Conservation (phyloP, 2,329 filamentous ascomycete genomes). For the Pseudogymnoascus sp. region DNA sequence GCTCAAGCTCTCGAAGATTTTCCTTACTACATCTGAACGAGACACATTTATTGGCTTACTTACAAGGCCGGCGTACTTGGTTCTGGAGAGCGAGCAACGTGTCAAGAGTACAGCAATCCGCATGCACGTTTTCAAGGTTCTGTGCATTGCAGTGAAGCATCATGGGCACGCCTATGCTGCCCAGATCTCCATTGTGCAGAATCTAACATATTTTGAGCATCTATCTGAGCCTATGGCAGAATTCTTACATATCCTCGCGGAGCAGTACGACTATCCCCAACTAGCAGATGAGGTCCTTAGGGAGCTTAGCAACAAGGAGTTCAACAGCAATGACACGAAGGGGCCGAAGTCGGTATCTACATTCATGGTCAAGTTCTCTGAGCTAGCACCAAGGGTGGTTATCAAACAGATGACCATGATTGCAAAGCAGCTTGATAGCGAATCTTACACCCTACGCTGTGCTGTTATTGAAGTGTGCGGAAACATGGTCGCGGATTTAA, state of each 20-base stretch:
- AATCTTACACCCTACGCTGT: slow-evolving; percentile 91
- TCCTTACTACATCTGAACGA: slow-evolving; percentile 89
- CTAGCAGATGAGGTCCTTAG: slow-evolving; percentile 87
- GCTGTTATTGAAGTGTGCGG: slow-evolving; percentile 95
- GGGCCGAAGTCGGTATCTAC: slow-evolving; percentile 94
- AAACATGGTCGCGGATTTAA: slow-evolving; percentile 86
- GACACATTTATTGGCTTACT: slow-evolving; percentile 92
- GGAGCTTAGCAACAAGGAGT: slow-evolving; percentile 95
- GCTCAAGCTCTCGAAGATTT: slow-evolving; percentile 85
- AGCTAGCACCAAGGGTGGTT: slow-evolving; percentile 81
- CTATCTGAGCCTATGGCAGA: slow-evolving; percentile 99
- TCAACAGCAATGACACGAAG: slow-evolving; percentile 91
- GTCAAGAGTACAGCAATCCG: slow-evolving; percentile 82
- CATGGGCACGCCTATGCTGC: slow-evolving; percentile 94
- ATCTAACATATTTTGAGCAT: slow-evolving; percentile 96
- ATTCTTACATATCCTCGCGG: slow-evolving; percentile 88
- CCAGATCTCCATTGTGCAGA: slow-evolving; percentile 96
- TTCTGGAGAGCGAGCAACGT: slow-evolving; percentile 88
- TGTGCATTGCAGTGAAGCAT: slow-evolving; percentile 95
- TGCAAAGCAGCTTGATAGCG: slow-evolving; percentile 90
- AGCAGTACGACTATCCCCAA: slow-evolving; percentile 97
- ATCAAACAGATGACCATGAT: slow-evolving; percentile 97
- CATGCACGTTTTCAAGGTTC: slow-evolving; percentile 95
- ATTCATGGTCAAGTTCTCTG: slow-evolving; percentile 88
- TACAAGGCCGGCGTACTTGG: slow-evolving; percentile 85